Evolutionary conservation across 1,284 basidiomycete genomes (phyloP), one percentile per base, ranked within the genome.

Genomic region (Ceratobasidium theobromae): DNA sequence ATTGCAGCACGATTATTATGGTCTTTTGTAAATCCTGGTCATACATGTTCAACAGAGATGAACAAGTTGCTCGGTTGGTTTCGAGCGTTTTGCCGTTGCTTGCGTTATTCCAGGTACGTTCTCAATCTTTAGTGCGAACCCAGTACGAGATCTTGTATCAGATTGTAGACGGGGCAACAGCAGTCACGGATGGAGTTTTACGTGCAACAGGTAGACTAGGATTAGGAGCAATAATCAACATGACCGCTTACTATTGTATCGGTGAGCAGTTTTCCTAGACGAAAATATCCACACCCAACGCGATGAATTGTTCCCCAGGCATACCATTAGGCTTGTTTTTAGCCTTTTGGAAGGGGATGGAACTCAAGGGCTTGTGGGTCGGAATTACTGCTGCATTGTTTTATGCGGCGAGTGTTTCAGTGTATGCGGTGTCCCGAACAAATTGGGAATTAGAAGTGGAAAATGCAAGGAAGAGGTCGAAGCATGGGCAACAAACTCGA

Each of bases 41-140:
- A 1, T 86, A 88, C 73, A 76, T 95, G 32, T 97, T 96, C 81
- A 96, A 95, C 72, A 79, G 86, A 62, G 93, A 96, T 76, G 81
- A 84, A 84, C 86, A 77, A 71, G 88, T 92, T 3, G 81, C 88
- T 32, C 64, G 70, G 4, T 78, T 91, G 12, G 89, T 93, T 18
- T 84, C 89, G 3, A 75, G 80, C 0, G 87, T 94, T 65, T 76
- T 95, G 43, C 90, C 93, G 0, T 73, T 90, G 16, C 79, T 81
- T 4, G 86, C 90, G 9, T 81, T 93, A 33, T 91, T 93, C 81
- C 91, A 93, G 73, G 82, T 93, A 1, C 85, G 21, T 46, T 18
- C 11, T 12, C 27, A 8, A 38, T 38, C 9, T 52, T 14, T 21
- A 45, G 9, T 6, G 9, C 6, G 43, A 18, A 45, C n/a, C 14